Evolutionary conservation across 1,284 basidiomycete genomes (phyloP).

Genomic region (Irpex sp.): DNA sequence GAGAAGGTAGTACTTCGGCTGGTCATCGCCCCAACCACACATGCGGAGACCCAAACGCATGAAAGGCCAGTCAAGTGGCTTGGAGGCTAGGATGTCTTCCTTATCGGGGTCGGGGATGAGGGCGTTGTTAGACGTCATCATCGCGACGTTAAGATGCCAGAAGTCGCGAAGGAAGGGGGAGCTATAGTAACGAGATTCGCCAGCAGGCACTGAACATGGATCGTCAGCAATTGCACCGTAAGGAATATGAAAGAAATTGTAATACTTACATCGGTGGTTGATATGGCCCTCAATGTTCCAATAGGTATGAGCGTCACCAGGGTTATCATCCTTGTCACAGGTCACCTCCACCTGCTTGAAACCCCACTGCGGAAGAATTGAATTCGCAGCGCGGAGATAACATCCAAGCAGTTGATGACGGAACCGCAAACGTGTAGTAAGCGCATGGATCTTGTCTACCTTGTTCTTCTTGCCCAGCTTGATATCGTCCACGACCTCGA

Average conservation of each 20-base stretch:
- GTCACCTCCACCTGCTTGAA: conserved; percentile 99
- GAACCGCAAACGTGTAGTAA: conserved; percentile 90
- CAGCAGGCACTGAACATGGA: conserved; percentile 66
- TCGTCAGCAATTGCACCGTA: background rate
- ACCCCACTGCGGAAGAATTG: conserved; percentile 94
- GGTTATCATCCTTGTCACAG: conserved; percentile 88
- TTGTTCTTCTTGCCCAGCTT: conserved; percentile 51
- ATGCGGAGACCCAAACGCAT: conserved; percentile 87
- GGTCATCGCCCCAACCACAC: conserved; percentile 93
- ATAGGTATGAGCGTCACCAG: conserved; percentile 83
- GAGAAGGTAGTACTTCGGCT: conserved; percentile 91
- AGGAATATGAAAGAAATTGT: conserved; percentile 19
- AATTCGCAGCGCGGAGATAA: conserved; percentile 89
- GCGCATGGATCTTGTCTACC: conserved; percentile 75
- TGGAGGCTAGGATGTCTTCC: conserved; percentile 93
- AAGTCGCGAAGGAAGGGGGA: conserved; percentile 97
- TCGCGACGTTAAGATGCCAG: conserved; percentile 97
- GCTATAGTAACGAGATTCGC: conserved; percentile 78
- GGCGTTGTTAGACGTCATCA: conserved; percentile 99
- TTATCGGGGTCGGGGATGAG: conserved; percentile 97
- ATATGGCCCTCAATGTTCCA: conserved; percentile 99
- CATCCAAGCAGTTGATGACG: conserved; percentile 78
- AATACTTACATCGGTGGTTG: conserved; percentile 80
- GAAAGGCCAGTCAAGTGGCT: conserved; percentile 93
- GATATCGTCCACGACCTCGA: conserved; percentile 91